Percentiles rank a stretch among this genome's conserved stretches.
Conservation (phyloP, 805 yeast species). For the Grigorovia jiainica region DNA sequence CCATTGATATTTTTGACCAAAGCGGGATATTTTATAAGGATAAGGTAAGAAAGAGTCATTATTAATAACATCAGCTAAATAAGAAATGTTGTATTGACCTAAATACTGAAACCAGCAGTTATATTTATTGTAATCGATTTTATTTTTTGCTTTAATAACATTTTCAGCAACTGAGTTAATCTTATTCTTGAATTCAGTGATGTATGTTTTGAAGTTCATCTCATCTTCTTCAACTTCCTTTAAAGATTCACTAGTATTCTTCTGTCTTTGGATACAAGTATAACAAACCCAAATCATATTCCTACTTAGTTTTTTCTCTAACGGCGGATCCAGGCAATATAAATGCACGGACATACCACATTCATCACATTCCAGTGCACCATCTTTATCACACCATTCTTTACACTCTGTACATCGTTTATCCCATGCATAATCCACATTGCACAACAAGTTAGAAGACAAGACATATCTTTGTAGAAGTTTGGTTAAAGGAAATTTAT, state of each 20-base stretch:
- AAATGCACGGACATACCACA: constrained; percentile 68
- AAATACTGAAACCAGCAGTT: constrained; percentile 26
- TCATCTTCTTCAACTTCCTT: constrained; percentile 1
- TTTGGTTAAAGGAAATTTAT: constrained; percentile 22
- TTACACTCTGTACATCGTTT: constrained; percentile 57
- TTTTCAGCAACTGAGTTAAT: not conserved
- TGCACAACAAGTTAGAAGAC: not conserved
- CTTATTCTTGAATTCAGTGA: not conserved
- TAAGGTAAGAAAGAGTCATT: constrained; percentile 15
- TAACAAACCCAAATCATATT: constrained; percentile 92
- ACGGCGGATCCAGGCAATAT: constrained; percentile 79
- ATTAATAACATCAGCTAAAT: constrained; percentile 15
- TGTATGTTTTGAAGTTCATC: not conserved
- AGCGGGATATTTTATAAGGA: constrained; percentile 21
- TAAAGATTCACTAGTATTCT: constrained; percentile 12
- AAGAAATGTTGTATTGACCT: constrained; percentile 18
- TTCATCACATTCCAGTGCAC: constrained; percentile 71
- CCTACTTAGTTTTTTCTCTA: constrained; percentile 66
- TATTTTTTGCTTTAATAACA: constrained; percentile 6
- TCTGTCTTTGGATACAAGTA: constrained; percentile 50
- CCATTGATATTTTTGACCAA: constrained; percentile 25
- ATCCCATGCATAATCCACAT: constrained; percentile 13
- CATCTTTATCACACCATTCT: constrained; percentile 75
- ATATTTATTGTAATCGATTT: constrained; percentile 6
- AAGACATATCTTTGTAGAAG: constrained; percentile 19